phyloP scores from a whole-genome alignment of 1,284 basidiomycete genomes.

The Chondrostereum purpureum region DNA sequence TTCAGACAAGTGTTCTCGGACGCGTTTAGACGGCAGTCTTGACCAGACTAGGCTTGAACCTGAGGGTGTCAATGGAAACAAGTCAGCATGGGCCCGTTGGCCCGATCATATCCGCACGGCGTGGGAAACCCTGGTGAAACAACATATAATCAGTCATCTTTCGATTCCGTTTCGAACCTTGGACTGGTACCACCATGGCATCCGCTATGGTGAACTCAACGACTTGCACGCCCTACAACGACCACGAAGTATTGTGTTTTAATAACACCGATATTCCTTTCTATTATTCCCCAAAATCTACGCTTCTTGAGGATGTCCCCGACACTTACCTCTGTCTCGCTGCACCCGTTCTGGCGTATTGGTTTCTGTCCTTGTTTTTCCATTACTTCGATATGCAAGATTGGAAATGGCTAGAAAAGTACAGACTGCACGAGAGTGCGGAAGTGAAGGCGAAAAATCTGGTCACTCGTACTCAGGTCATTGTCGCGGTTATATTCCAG shows the following conservation, averaged over 20 bases:
- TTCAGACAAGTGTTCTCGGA: too few species aligned
- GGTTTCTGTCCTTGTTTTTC: slow-evolving; percentile 79
- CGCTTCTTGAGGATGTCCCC: slow-evolving; percentile 54
- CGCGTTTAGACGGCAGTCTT: too few species aligned
- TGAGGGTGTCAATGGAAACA: too few species aligned
- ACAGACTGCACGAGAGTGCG: slow-evolving; percentile 83
- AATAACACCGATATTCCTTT: slow-evolving; percentile 36
- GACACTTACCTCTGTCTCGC: slow-evolving; percentile 74
- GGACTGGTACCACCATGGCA: slow-evolving; percentile 17
- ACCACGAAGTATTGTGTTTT: slow-evolving; percentile 24
- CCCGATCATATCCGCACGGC: too few species aligned
- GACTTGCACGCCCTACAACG: slow-evolving; percentile 16
- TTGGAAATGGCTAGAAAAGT: slow-evolving; percentile 77
- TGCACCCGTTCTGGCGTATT: slow-evolving; percentile 83
- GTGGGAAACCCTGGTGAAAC: too few species aligned
- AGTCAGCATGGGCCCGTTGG: too few species aligned
- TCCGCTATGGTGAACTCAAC: slow-evolving; percentile 18
- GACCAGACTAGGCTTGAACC: too few species aligned
- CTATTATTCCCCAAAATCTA: slow-evolving; percentile 52
- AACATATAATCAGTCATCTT: too few species aligned
- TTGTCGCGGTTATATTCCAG: slow-evolving; percentile 78
- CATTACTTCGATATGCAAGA: slow-evolving; percentile 72
- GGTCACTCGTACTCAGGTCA: slow-evolving; percentile 65
- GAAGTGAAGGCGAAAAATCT: slow-evolving; percentile 79
- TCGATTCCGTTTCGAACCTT: not conserved